Evolutionary conservation across 805 yeast genomes (phyloP).

Genomic region (Saccharomycopsis schoenii): DNA sequence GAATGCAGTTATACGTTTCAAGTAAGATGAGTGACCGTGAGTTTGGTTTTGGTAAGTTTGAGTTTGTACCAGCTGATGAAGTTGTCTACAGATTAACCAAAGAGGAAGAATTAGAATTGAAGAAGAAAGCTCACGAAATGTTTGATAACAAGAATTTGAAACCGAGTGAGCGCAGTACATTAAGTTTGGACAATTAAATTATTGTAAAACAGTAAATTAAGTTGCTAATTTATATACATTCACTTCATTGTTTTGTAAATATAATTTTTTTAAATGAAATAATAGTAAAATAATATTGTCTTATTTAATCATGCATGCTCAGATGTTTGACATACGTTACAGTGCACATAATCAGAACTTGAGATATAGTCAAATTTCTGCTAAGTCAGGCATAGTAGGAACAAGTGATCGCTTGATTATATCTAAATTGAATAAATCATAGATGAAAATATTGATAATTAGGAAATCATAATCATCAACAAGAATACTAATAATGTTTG

Average conservation of each 20-base stretch:
- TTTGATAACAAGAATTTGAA: slow-evolving; percentile 39
- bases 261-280: too few species aligned
- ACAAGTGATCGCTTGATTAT: too few species aligned
- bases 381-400: too few species aligned
- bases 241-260: background rate
- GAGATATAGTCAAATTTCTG: too few species aligned
- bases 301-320: too few species aligned
- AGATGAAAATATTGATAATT: background rate
- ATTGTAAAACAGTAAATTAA: background rate
- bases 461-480: slow-evolving; percentile 24
- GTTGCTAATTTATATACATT: background rate
- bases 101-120: slow-evolving; percentile 50
- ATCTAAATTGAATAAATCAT: too few species aligned
- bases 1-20: slow-evolving; percentile 82
- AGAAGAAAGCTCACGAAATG: slow-evolving; percentile 38
- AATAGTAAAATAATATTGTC: too few species aligned
- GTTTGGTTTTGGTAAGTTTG: slow-evolving; percentile 83
- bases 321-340: too few species aligned
- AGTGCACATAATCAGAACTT: too few species aligned
- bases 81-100: slow-evolving; percentile 62
- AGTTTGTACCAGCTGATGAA: slow-evolving; percentile 74
- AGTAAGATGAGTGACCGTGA: slow-evolving; percentile 83
- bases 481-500: background rate
- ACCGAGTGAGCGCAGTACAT: slow-evolving; percentile 50
- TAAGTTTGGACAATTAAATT: slow-evolving; percentile 37